These are phyloP conservation scores for Begonia peltatifolia DNA, from an alignment of 306 rosid species.

Conservation along the genomic window DNA sequence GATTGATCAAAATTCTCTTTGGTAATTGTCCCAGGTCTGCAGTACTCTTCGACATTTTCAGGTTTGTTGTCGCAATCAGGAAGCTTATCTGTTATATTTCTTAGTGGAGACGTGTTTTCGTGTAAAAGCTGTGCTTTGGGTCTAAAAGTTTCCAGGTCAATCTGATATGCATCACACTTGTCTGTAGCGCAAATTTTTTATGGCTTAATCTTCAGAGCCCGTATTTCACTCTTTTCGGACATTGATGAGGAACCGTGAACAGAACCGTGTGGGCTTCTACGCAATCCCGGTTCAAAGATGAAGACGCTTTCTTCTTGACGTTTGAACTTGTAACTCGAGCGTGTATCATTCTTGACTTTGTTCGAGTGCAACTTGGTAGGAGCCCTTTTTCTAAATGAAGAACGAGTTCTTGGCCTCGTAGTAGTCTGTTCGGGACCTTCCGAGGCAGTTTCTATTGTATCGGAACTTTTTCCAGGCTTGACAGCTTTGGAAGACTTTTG, in stretches of 20 bases:
- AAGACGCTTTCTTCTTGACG: slow-evolving; percentile 26
- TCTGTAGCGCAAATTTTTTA: slow-evolving; percentile 24
- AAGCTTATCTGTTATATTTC: slow-evolving; percentile 17
- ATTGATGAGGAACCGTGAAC: slow-evolving; percentile 27
- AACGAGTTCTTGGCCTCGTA: slow-evolving; percentile 57
- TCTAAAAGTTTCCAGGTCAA: slow-evolving; percentile 21
- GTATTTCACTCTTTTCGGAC: slow-evolving; percentile 26
- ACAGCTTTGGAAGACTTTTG: slow-evolving; percentile 23
- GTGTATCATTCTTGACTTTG: slow-evolving; percentile 21
- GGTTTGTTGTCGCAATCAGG: slow-evolving; percentile 8
- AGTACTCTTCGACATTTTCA: slow-evolving; percentile 23
- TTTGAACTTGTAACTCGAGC: slow-evolving; percentile 23
- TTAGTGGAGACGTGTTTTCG: slow-evolving; percentile 19
- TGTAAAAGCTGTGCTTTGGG: slow-evolving; percentile 19
- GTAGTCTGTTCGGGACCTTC: slow-evolving; percentile 36
- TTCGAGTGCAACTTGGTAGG: slow-evolving; percentile 21
- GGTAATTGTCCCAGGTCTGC: slow-evolving; percentile 17
- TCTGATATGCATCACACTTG: slow-evolving; percentile 19
- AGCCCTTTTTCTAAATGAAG: slow-evolving; percentile 37
- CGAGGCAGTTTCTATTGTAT: slow-evolving; percentile 81
- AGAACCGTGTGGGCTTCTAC: slow-evolving; percentile 18
- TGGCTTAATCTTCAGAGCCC: slow-evolving; percentile 18
- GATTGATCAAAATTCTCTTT: slow-evolving; percentile 21
- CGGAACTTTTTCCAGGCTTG: slow-evolving; percentile 48
- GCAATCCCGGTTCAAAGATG: slow-evolving; percentile 26